Base-by-base conservation (phyloP, 2,329 filamentous ascomycete species). In the Gliomastix tumulicola region DNA sequence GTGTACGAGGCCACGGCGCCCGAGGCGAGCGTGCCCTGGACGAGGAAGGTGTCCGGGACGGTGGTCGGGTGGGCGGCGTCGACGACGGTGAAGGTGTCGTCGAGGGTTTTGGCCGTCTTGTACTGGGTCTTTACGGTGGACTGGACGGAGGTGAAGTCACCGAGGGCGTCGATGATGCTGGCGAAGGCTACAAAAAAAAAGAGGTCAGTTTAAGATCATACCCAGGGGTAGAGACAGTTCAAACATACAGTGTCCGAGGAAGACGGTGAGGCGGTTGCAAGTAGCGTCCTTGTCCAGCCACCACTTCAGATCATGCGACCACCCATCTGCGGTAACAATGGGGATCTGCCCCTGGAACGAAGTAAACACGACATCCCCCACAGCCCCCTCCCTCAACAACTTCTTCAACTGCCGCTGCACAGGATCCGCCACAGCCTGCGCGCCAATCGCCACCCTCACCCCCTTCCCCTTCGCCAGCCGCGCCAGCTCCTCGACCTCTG, bases 281-380 rank as follows among this genome's bases (percentile, higher is more conserved):
- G 64, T 63, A 6, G 69, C 46, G 23, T 62, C 55, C 17, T 60
- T 52, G 11, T 68, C 56, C 3, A 64, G 46, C 31, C 68, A 66
- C 40, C 73, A 76, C 21, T 53, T 46, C 21, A 68, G 45, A 4
- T 51, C 50, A 34, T 53, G 48, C 0, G 50, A 46, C 6, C 62
- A 5, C 1, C 27, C 38, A 10, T 51, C 48, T 12, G 57, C 40
- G 5, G 40, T 40, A 1, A 46, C 39, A 11, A 59, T 49, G 16
- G 55, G 59, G 2, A 54, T 58, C 30, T 43, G 56, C 0, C 49
- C 55, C 18, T 46, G 54, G 16, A 63, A 43, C 22, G 68, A 65
- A 15, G 59, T 64, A 36, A 67, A 70, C 28, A 74, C 43, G 3
- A 75, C 59, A 28, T 57, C 62, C 0, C 71, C 71, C 16, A 75